Conservation (phyloP, 2,329 filamentous ascomycete species). For the Fusarium siculi region DNA sequence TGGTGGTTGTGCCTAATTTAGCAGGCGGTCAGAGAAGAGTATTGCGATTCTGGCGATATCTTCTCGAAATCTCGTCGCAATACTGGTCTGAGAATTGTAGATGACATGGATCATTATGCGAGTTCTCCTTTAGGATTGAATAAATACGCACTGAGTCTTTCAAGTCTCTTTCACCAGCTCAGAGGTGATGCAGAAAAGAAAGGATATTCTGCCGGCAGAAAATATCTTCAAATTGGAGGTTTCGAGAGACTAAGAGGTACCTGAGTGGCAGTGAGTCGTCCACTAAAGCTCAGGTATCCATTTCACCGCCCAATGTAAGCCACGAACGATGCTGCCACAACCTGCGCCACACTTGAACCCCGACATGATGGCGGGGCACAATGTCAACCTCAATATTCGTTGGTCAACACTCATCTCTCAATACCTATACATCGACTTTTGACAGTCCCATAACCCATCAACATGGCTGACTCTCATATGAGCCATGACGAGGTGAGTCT, state of each 20-base stretch:
- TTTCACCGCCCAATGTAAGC: conserved; percentile 16
- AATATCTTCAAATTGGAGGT: not conserved
- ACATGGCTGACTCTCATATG: conserved; percentile 39
- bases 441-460: conserved; percentile 3
- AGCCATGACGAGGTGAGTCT: conserved; percentile 44
- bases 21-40: conserved; percentile 11
- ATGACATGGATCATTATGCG: fast-evolving
- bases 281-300: not conserved
- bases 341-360: conserved; percentile 15
- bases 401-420: conserved; percentile 18
- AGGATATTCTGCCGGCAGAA: conserved; percentile 16
- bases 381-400: conserved; percentile 25
- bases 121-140: fast-evolving
- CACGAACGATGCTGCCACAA: conserved; percentile 9
- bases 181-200: not conserved
- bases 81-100: not conserved
- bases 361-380: conserved; percentile 40
- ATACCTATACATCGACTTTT: conserved; percentile 11
- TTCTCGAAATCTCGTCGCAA: not conserved
- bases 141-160: not conserved
- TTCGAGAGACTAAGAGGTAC: not conserved
- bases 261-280: not conserved
- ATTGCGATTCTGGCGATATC: not conserved
- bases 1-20: not conserved
- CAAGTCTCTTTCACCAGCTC: not conserved